Evolutionary conservation across 768 basidiomycete genomes (phyloP), one percentile per base, ranked within the genome.

Genomic region (Psilocybe azurescens): DNA sequence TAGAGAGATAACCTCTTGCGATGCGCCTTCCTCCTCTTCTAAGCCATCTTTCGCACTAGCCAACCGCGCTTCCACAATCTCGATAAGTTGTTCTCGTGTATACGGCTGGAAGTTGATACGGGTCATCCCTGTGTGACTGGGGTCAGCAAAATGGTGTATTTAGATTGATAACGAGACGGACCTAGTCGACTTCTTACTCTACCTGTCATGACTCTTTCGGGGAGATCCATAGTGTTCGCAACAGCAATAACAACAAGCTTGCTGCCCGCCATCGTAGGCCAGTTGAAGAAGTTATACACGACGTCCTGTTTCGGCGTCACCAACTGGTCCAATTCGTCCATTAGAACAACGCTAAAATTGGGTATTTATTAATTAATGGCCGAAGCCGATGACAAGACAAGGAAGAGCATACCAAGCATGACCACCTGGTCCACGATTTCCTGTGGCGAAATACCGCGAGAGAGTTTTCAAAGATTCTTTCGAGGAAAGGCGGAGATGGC

Each of bases 251-350:
- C 97, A 55, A 98, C 89, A 5, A 99, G 84, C 73, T 92, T 93
- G 60, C 94, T 95, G 18, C 88, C 89, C 0, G 85, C 82, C 54
- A 97, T 80, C 3, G 95, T 97, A 1, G 97, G 97, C 97, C 97
- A 99, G 73, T 99, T 99, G 83, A 99, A 99, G 77, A 99, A 99
- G 71, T 98, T 98, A 77, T 99, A 99, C 20, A 99, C 92, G 9
- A 99, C 97, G 61, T 99, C 97, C 73, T 99, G 97, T 72, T 97
- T 97, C 16, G 91, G 81, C 1, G 97, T 99, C 67, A 99, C 88
- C 30, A 99, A 83, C 73, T 99, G 97, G 75, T 99, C 97, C 4
- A 99, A 83, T 76, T 99, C 97, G 73, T 99, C 97, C 94, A 99
- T 99, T 14, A 99, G 81, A 4, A 99, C 95, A 4, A 99, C 91